Evolutionary conservation across 2,329 filamentous ascomycete species (phyloP).

Genomic region (Fusarium dimerum): DNA sequence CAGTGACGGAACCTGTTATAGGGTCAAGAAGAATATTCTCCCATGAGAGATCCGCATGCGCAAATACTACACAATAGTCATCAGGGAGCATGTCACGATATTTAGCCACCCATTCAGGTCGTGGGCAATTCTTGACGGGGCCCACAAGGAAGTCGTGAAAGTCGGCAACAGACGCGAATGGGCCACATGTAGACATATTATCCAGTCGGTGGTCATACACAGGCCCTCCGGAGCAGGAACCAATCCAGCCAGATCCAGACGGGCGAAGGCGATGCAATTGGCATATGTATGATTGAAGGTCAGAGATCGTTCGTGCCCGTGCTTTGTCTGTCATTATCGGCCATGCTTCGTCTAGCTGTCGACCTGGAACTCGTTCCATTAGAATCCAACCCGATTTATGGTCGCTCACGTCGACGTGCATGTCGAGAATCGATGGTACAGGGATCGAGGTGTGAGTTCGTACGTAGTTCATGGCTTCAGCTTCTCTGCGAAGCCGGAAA

Average conservation of each 20-base stretch:
- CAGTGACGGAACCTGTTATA: background rate
- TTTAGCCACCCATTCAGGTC: background rate
- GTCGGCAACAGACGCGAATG: background rate
- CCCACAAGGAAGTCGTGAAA: background rate
- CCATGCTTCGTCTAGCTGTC: slow-evolving; percentile 2
- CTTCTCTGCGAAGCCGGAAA: slow-evolving; percentile 2
- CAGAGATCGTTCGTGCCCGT: background rate
- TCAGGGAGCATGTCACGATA: slow-evolving; percentile 1
- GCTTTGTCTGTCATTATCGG: background rate
- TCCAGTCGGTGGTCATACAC: background rate
- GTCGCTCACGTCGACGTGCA: background rate
- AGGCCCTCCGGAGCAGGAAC: background rate
- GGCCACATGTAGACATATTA: background rate
- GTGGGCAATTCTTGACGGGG: background rate
- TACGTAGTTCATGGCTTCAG: slow-evolving; percentile 1
- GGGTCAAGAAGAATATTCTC: slow-evolving; percentile 2
- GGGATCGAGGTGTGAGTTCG: background rate
- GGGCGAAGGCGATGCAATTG: background rate
- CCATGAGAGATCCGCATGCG: slow-evolving; percentile 1
- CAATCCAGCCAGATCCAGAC: background rate
- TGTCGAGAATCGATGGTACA: background rate
- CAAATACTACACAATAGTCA: background rate
- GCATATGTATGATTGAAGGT: background rate
- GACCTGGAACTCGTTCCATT: background rate
- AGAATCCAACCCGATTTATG: slow-evolving; percentile 1